A percentile compares a stretch with the other conserved stretches of the same genome.
These are phyloP conservation scores for Penicillium brasilianum DNA, from an alignment of 2,329 filamentous ascomycete genomes.

Conservation along the genomic window DNA sequence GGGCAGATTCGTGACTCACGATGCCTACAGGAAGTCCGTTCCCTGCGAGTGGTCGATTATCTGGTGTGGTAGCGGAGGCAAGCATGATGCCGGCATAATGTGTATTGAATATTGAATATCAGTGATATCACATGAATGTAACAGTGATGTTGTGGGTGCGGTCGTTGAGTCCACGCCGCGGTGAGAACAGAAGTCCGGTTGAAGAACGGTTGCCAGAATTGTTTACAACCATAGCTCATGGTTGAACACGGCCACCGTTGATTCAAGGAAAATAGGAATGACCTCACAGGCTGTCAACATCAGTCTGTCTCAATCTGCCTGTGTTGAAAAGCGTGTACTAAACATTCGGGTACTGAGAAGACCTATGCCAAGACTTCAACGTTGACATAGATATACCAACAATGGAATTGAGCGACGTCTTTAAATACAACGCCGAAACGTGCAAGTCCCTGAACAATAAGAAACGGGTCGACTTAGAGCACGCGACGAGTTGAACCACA, in stretches of 20 bases:
- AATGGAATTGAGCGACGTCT: too few species aligned
- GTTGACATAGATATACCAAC: too few species aligned
- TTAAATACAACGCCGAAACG: too few species aligned
- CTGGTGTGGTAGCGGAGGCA: neutral
- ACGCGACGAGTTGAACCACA: neutral
- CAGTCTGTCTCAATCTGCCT: neutral
- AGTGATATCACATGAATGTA: neutral
- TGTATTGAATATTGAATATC: neutral
- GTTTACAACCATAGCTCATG: neutral
- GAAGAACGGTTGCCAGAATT: neutral
- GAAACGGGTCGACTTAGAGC: neutral
- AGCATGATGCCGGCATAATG: neutral
- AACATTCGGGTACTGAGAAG: neutral
- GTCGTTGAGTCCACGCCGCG: neutral
- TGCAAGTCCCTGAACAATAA: neutral
- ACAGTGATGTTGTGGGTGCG: neutral
- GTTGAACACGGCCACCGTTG: neutral
- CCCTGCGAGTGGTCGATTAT: neutral
- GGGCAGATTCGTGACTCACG: neutral
- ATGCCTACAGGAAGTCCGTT: neutral
- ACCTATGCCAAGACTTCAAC: too few species aligned
- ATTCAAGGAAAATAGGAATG: neutral
- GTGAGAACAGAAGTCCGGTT: neutral
- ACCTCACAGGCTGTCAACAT: neutral
- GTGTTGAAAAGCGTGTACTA: constrained; percentile 1